phyloP scores from a whole-genome alignment of 345 rosid species.

The Odontarrhena argentea region DNA sequence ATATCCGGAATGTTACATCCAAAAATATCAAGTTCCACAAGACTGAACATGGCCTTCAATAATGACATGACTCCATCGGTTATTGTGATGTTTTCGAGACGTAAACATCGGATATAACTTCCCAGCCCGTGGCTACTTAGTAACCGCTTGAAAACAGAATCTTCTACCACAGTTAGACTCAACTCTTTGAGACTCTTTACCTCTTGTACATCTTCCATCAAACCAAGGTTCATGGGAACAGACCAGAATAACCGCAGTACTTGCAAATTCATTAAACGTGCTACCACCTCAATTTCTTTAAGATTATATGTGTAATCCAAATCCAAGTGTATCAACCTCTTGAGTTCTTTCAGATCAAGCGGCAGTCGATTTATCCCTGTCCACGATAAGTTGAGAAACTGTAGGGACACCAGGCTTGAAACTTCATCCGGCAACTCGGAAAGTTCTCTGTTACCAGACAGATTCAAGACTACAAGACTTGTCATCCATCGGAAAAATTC shows the following conservation, averaged over 20 bases:
- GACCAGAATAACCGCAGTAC: slow-evolving; percentile 1
- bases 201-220: not conserved
- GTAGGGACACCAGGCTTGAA: not conserved
- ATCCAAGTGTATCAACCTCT: slow-evolving; percentile 24
- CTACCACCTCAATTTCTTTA: not conserved
- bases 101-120: slow-evolving; percentile 14
- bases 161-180: not conserved
- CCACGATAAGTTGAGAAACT: slow-evolving; percentile 15
- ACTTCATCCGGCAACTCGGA: slow-evolving; percentile 2
- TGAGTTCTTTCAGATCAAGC: not conserved
- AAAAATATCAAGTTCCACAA: not conserved
- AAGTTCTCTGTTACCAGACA: not conserved
- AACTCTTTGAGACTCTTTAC: slow-evolving; percentile 6
- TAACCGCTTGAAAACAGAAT: not conserved
- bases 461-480: slow-evolving; percentile 13
- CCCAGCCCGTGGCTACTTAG: not conserved
- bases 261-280: slow-evolving; percentile 8
- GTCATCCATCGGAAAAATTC: slow-evolving; percentile 16
- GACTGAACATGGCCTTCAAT: too few species aligned
- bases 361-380: not conserved
- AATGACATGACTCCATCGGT: too few species aligned
- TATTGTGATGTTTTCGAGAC: not conserved
- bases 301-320: not conserved
- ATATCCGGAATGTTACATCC: slow-evolving; percentile 8
- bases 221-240: not conserved